Evolutionary conservation across 805 yeast genomes (phyloP).

Genomic region (Yamadazyma akitaensis): DNA sequence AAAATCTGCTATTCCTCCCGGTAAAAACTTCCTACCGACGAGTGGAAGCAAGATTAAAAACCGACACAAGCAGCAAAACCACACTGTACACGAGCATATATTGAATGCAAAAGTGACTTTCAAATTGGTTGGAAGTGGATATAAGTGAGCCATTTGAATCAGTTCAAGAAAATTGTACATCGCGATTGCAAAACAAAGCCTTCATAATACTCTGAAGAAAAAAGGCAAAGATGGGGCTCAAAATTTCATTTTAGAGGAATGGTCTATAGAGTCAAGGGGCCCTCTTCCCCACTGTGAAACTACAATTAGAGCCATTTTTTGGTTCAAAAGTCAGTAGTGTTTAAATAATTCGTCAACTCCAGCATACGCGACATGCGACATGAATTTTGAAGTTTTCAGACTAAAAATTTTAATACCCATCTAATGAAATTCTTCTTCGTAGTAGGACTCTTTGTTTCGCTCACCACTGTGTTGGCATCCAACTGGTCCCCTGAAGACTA

Average conservation of each 20-base stretch:
- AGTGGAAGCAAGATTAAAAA: slow-evolving; percentile 54
- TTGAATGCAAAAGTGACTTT: slow-evolving; percentile 34
- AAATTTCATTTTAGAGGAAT: background rate
- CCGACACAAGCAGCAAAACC: slow-evolving; percentile 49
- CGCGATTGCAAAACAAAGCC: background rate
- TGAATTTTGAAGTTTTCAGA: background rate
- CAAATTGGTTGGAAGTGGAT: slow-evolving; percentile 33
- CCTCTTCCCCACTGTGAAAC: too few species aligned
- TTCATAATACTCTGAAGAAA: background rate
- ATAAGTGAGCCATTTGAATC: slow-evolving; percentile 27
- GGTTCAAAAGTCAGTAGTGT: too few species aligned
- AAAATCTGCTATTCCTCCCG: slow-evolving; percentile 72
- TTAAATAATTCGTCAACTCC: background rate
- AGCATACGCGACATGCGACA: background rate
- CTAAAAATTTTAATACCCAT: too few species aligned
- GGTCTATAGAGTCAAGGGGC: too few species aligned
- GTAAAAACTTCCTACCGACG: slow-evolving; percentile 61
- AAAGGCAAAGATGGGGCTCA: background rate
- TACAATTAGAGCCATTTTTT: too few species aligned
- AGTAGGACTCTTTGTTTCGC: slow-evolving; percentile 1
- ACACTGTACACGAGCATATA: slow-evolving; percentile 36
- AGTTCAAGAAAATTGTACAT: background rate
- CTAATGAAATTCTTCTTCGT: slow-evolving; percentile 3
- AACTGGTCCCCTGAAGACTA: slow-evolving; percentile 66
- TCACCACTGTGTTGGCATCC: slow-evolving; percentile 22